Percentiles rank a stretch among this genome's conserved stretches.
These are phyloP conservation scores for Furcasterigmium sp. DNA, from an alignment of 2,329 filamentous ascomycete species.

Conservation along the genomic window DNA sequence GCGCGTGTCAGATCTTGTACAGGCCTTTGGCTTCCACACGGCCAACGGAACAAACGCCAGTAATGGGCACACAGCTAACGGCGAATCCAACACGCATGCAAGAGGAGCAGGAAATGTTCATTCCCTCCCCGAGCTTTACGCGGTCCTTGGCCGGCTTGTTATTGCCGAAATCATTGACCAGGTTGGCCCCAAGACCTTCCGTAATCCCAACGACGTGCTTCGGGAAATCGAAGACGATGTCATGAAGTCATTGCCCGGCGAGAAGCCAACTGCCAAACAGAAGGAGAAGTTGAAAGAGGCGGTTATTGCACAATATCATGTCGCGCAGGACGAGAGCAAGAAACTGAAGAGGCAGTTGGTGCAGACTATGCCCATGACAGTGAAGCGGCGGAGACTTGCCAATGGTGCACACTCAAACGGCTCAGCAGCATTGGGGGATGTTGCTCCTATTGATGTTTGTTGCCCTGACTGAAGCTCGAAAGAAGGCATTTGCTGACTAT, in stretches of 20 bases:
- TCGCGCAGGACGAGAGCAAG: constrained; percentile 48
- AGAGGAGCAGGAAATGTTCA: constrained; percentile 33
- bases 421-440: constrained; percentile 23
- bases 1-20: constrained; percentile 63
- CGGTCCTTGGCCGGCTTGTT: constrained; percentile 49
- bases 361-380: constrained; percentile 27
- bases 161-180: constrained; percentile 64
- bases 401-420: constrained; percentile 38
- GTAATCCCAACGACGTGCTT: constrained; percentile 55
- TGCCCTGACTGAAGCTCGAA: not conserved
- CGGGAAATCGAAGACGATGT: constrained; percentile 60
- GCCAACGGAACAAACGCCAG: constrained; percentile 6
- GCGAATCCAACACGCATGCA: constrained; percentile 24
- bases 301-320: constrained; percentile 46
- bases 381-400: constrained; percentile 51
- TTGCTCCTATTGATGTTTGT: constrained; percentile 49
- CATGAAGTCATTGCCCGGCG: constrained; percentile 39
- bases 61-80: constrained; percentile 21
- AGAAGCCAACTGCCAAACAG: constrained; percentile 48
- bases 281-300: constrained; percentile 57
- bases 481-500: constrained; percentile 17
- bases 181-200: constrained; percentile 51
- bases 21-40: constrained; percentile 47
- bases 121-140: constrained; percentile 42
- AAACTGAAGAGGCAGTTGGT: constrained; percentile 47